These are phyloP conservation scores for Alloteropsis semialata DNA, from an alignment of 176 grass and related monocot species.

Conservation along the genomic window DNA sequence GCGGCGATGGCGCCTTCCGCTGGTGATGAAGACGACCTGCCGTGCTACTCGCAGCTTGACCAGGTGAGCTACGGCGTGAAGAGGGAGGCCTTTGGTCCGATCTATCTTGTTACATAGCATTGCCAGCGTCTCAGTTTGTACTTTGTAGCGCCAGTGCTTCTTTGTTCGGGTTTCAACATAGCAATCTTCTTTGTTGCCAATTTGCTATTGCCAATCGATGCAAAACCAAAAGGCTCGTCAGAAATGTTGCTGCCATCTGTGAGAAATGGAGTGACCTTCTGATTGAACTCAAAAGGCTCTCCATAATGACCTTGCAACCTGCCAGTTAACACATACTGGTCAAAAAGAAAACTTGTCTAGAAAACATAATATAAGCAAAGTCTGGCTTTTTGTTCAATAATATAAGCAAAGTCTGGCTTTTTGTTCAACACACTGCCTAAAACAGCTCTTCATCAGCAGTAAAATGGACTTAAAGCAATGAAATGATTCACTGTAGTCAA, in stretches of 20 bases:
- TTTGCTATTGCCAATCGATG: too few relatives aligned
- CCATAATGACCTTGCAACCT: constrained; percentile 70
- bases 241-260: not conserved
- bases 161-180: not conserved
- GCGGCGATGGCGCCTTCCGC: not conserved
- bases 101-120: constrained; percentile 45
- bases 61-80: constrained; percentile 30
- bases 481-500: constrained; percentile 13
- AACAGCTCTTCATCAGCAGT: not conserved
- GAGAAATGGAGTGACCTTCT: not conserved
- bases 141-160: not conserved
- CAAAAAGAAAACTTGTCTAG: not conserved
- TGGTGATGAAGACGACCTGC: constrained; percentile 26
- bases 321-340: constrained; percentile 18
- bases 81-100: constrained; percentile 53
- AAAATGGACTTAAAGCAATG: not conserved
- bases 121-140: too few relatives aligned
- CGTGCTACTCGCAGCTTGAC: constrained; percentile 50
- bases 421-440: not conserved
- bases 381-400: too few relatives aligned
- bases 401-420: not conserved
- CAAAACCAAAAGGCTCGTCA: not conserved
- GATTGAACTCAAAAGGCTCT: not conserved
- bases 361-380: constrained; percentile 1
- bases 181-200: not conserved